Evolutionary conservation across 148 eudicot species (phyloP).

Genomic region (Selenicereus undatus): DNA sequence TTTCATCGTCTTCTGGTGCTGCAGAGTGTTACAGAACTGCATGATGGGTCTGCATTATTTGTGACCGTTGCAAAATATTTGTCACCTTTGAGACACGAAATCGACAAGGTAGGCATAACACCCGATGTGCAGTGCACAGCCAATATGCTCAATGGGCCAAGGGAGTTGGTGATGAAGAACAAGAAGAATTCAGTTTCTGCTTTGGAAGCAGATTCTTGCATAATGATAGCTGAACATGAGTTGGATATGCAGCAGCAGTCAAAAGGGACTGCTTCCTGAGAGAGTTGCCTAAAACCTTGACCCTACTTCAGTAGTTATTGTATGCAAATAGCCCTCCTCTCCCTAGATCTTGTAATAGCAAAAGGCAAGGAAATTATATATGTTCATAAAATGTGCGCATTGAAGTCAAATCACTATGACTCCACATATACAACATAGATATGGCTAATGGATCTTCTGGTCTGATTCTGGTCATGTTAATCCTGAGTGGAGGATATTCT

Average conservation of each 20-base stretch:
- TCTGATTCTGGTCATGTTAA: no score
- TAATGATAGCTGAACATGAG: slow-evolving; percentile 91
- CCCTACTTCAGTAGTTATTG: neutral
- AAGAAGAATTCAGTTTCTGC: slow-evolving; percentile 29
- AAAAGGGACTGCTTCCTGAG: slow-evolving; percentile 75
- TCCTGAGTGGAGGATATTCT: no score
- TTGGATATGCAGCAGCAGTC: slow-evolving; percentile 72
- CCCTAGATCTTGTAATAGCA: neutral
- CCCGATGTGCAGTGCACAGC: slow-evolving; percentile 88
- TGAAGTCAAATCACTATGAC: neutral
- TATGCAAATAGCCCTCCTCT: slow-evolving; percentile 13
- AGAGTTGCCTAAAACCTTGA: neutral
- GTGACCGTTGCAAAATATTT: slow-evolving; percentile 89
- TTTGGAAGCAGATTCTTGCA: slow-evolving; percentile 80
- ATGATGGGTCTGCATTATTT: slow-evolving; percentile 90
- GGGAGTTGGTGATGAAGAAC: slow-evolving; percentile 26
- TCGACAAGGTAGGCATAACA: slow-evolving; percentile 84
- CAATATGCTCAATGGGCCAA: slow-evolving; percentile 58
- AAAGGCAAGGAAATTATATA: neutral
- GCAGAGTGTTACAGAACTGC: slow-evolving; percentile 85
- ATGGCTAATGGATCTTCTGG: no score
- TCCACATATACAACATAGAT: neutral
- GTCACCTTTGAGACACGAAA: slow-evolving; percentile 82
- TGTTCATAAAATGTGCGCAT: neutral
- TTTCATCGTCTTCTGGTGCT: neutral